Evolutionary conservation across 73 alveolate species (phyloP).

Genomic region (Tetrahymena elliotti): DNA sequence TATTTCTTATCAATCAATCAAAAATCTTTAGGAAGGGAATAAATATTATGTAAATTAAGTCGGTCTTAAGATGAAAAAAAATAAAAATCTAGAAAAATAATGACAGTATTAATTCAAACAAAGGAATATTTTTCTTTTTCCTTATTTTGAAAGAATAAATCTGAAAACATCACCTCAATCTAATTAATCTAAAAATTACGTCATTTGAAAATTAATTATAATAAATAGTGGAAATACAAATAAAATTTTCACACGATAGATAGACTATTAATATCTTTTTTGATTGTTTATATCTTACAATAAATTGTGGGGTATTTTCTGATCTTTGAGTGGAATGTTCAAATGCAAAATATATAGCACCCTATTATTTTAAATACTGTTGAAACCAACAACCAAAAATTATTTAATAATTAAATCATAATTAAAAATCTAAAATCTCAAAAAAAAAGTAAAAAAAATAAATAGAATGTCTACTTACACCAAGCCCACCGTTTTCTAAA

Average conservation of each 20-base stretch:
- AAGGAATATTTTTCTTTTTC: not conserved
- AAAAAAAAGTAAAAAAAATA: not conserved
- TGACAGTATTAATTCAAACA: not conserved
- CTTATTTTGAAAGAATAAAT: not conserved
- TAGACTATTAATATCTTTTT: not conserved
- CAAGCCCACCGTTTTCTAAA: conserved; percentile 2
- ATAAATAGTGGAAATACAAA: not conserved
- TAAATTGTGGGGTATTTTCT: not conserved
- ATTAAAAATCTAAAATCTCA: not conserved
- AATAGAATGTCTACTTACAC: not conserved
- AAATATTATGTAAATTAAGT: no score
- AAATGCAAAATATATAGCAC: not conserved
- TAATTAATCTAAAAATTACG: not conserved
- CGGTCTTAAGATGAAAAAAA: no score
- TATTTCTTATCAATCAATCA: no score
- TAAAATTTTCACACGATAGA: not conserved
- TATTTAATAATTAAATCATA: not conserved
- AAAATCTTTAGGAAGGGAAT: no score
- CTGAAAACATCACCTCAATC: not conserved
- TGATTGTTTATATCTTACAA: not conserved
- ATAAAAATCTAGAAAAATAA: not conserved
- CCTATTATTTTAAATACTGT: not conserved
- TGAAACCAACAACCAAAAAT: not conserved
- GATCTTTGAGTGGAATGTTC: not conserved
- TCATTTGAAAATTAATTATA: not conserved